Evolutionary conservation across 2,329 filamentous ascomycete species (phyloP).

Genomic region (Fusarium subglutinans): DNA sequence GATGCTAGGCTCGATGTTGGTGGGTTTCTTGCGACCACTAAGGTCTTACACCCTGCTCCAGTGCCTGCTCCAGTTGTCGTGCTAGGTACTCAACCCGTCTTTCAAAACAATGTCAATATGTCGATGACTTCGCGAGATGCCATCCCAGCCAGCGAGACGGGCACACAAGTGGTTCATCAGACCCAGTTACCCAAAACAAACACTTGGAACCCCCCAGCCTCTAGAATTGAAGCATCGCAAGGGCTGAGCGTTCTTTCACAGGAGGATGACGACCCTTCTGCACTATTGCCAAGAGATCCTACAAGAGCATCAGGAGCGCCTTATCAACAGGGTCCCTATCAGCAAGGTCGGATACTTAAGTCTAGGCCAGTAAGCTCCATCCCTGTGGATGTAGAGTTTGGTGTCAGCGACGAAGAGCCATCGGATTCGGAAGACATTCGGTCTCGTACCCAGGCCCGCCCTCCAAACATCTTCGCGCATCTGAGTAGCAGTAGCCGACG

Average conservation of each 20-base stretch:
- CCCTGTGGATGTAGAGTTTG: conserved; percentile 32
- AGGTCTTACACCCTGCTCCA: conserved; percentile 14
- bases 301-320: background rate
- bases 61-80: conserved; percentile 45
- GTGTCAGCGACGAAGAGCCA: conserved; percentile 42
- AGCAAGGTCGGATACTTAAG: conserved; percentile 5
- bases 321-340: conserved; percentile 1
- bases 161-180: conserved; percentile 61
- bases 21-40: conserved; percentile 47
- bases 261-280: conserved; percentile 33
- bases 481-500: conserved; percentile 19
- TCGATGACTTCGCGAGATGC: conserved; percentile 48
- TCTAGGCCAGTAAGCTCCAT: background rate
- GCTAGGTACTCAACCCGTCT: conserved; percentile 55
- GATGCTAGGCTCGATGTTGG: conserved; percentile 58
- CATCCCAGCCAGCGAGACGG: conserved; percentile 44
- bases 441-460: conserved; percentile 19
- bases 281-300: conserved; percentile 41
- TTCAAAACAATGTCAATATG: conserved; percentile 45
- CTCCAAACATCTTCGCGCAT: conserved; percentile 5
- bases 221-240: conserved; percentile 25
- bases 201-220: conserved; percentile 36
- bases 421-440: conserved; percentile 46
- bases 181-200: conserved; percentile 55
- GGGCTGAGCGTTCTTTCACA: conserved; percentile 39